Evolutionary conservation across 2,329 filamentous ascomycete genomes (phyloP).

Genomic region (Pseudopithomyces chartarum): DNA sequence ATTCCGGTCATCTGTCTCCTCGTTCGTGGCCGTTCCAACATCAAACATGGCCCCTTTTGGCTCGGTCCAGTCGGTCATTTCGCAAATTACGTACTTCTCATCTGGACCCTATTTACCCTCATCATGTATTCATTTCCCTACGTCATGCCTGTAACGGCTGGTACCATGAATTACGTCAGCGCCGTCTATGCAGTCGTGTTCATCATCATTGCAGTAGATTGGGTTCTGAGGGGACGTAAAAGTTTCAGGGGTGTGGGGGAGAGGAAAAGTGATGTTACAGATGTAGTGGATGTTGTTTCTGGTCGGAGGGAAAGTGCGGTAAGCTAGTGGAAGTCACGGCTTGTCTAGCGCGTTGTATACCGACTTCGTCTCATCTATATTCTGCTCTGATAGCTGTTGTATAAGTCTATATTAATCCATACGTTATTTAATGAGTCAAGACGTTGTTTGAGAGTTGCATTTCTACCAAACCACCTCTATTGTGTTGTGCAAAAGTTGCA

Average conservation of each 20-base stretch:
- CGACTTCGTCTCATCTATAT: too few species aligned
- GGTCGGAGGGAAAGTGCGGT: not conserved
- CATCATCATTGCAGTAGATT: conserved; percentile 34
- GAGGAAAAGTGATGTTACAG: conserved; percentile 28
- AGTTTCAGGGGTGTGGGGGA: conserved; percentile 35
- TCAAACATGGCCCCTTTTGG: conserved; percentile 50
- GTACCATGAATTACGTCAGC: conserved; percentile 41
- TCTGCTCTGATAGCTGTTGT: too few species aligned
- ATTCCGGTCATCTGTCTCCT: conserved; percentile 54
- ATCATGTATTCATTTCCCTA: conserved; percentile 52
- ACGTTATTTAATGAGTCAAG: too few species aligned
- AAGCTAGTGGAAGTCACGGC: not conserved
- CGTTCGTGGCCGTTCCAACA: conserved; percentile 50
- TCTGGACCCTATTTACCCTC: conserved; percentile 57
- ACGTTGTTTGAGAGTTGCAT: too few species aligned
- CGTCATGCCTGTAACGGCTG: conserved; percentile 30
- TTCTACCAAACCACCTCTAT: too few species aligned
- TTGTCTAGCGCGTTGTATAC: too few species aligned
- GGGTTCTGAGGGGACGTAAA: conserved; percentile 35
- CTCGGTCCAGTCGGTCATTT: conserved; percentile 31
- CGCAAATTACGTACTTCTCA: conserved; percentile 51
- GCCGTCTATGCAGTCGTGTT: conserved; percentile 33
- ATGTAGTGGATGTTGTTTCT: conserved; percentile 21
- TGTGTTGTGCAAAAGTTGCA: too few species aligned
- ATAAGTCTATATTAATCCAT: too few species aligned